A percentile compares a stretch with the other conserved stretches of the same genome.
Conservation (phyloP, 225 moss, liverwort and hornwort species). For the Rhytidiadelphus loreus region DNA sequence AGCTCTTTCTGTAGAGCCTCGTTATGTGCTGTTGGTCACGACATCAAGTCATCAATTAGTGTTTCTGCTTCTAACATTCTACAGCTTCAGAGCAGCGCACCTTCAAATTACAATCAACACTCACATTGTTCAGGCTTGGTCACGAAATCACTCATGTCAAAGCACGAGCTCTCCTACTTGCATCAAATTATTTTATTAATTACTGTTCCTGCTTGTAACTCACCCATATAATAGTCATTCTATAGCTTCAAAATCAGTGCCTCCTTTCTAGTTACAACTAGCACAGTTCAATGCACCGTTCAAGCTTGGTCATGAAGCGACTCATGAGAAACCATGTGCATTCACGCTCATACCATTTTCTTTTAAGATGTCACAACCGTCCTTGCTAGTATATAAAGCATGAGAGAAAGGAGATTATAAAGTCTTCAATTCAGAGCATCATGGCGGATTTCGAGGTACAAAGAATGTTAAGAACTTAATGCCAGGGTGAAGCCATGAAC, state of each 20-base stretch:
- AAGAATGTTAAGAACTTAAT: not conserved
- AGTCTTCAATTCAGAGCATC: not conserved
- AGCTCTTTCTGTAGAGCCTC: constrained; percentile 52
- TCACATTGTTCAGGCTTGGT: not conserved
- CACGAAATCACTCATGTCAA: not conserved
- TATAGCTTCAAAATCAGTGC: not conserved
- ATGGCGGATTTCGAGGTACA: not conserved
- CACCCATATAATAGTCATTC: not conserved
- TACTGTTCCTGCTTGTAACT: not conserved
- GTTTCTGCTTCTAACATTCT: not conserved
- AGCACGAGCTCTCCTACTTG: not conserved
- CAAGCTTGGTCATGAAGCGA: not conserved
- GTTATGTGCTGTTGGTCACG: constrained; percentile 31
- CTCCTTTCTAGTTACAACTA: not conserved
- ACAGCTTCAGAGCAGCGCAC: not conserved
- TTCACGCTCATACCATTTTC: not conserved
- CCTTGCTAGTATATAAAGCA: not conserved
- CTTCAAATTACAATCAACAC: not conserved
- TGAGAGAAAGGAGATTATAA: not conserved
- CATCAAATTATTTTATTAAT: not conserved
- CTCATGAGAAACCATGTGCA: not conserved
- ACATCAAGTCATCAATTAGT: not conserved
- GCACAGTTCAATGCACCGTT: not conserved
- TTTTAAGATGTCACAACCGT: not conserved
- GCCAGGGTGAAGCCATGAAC: not conserved